Conservation (phyloP, 202 grass and related monocot species). For the Carex arenaria region DNA sequence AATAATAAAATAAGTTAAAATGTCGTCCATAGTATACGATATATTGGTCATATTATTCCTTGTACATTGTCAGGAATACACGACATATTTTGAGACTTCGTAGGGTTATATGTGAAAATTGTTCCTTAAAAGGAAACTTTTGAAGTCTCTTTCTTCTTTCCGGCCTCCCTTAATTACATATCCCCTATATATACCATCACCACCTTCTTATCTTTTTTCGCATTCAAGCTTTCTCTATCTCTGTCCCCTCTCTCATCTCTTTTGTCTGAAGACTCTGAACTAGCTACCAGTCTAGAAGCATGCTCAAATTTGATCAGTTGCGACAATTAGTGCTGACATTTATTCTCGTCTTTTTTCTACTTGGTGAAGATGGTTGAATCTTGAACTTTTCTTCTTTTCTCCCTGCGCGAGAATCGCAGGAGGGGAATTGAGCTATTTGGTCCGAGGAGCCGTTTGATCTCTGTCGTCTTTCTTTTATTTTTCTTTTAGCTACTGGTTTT, state of each 20-base stretch:
- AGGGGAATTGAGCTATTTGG: conserved; percentile 10
- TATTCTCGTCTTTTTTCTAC: no score
- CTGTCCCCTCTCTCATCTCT: background rate
- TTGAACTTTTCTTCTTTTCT: background rate
- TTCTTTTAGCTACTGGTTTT: background rate
- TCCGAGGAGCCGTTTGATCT: conserved; percentile 4
- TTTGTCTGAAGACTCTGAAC: background rate
- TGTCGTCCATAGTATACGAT: no score
- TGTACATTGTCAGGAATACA: background rate
- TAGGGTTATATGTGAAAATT: background rate
- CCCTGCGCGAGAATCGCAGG: background rate
- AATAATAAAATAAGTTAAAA: no score
- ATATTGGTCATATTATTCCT: background rate
- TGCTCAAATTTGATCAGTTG: background rate
- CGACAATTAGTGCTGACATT: background rate
- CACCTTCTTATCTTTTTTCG: background rate
- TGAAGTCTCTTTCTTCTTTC: conserved; percentile 3
- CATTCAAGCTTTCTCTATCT: background rate
- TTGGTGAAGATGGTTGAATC: background rate
- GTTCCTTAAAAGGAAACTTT: background rate
- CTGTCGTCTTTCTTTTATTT: background rate
- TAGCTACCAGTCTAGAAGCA: background rate
- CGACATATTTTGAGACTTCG: background rate
- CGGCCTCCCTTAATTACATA: background rate
- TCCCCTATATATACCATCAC: background rate